Percentiles rank a stretch among this genome's conserved stretches.
phyloP scores from a whole-genome alignment of 176 grass and related monocot genomes.

The Canna indica region DNA sequence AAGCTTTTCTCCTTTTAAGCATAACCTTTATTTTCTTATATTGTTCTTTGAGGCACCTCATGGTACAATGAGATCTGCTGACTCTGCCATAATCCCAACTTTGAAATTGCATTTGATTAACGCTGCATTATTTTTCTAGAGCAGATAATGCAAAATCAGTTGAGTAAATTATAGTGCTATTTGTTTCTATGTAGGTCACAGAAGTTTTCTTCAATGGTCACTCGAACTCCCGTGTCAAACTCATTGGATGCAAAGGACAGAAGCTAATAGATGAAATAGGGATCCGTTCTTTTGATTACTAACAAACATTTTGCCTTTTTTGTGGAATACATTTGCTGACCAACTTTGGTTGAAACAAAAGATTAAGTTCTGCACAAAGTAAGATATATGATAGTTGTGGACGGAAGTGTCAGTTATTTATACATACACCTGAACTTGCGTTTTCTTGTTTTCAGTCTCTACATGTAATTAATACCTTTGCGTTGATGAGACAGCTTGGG shows the following conservation, averaged over 20 bases:
- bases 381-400: too few species aligned
- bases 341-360: not conserved
- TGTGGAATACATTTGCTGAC: not conserved
- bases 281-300: slow-evolving; percentile 12
- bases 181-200: slow-evolving; percentile 40
- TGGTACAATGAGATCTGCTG: not conserved
- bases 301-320: not conserved
- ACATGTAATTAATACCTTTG: too few species aligned
- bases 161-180: not conserved
- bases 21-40: not conserved
- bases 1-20: not conserved
- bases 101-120: not conserved
- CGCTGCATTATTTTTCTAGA: not conserved
- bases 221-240: slow-evolving; percentile 44
- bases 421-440: too few species aligned
- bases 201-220: slow-evolving; percentile 73
- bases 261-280: slow-evolving; percentile 33
- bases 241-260: slow-evolving; percentile 58
- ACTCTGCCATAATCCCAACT: not conserved
- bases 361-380: not conserved
- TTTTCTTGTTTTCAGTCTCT: too few species aligned
- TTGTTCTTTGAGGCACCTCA: not conserved
- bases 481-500: too few species aligned
- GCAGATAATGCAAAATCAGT: not conserved
- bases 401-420: too few species aligned